These are phyloP conservation scores for Tulasnella sp. DNA, from an alignment of 768 basidiomycete species.

Conservation along the genomic window DNA sequence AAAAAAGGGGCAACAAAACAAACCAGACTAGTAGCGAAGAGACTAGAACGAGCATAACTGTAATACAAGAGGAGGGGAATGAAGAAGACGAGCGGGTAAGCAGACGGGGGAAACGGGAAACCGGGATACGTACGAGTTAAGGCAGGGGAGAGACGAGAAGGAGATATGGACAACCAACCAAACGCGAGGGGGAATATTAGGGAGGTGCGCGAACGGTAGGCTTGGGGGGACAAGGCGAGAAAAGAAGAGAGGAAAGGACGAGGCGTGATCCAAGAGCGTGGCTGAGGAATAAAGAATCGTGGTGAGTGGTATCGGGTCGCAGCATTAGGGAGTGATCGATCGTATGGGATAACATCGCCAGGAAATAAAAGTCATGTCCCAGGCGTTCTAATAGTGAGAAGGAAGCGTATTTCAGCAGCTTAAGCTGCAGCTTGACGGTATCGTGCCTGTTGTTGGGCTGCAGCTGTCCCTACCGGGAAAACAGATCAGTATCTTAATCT, in stretches of 20 bases:
- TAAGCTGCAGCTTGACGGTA: neutral
- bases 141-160: neutral
- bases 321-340: neutral
- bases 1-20: neutral
- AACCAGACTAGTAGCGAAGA: neutral
- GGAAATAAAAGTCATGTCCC: neutral
- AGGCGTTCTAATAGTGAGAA: neutral
- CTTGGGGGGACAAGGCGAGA: neutral
- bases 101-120: neutral
- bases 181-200: neutral
- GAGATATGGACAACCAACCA: neutral
- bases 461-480: neutral
- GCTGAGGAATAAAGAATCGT: neutral
- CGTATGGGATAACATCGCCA: neutral
- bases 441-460: neutral
- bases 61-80: neutral
- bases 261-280: neutral
- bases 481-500: neutral
- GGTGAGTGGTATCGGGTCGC: neutral
- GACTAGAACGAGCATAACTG: neutral
- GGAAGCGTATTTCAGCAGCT: neutral
- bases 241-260: neutral
- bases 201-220: neutral
- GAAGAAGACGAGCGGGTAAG: neutral
- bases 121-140: neutral